A percentile compares a stretch with the other conserved stretches of the same genome.
Conservation (phyloP, 805 yeast genomes). For the Yarrowia deformans region DNA sequence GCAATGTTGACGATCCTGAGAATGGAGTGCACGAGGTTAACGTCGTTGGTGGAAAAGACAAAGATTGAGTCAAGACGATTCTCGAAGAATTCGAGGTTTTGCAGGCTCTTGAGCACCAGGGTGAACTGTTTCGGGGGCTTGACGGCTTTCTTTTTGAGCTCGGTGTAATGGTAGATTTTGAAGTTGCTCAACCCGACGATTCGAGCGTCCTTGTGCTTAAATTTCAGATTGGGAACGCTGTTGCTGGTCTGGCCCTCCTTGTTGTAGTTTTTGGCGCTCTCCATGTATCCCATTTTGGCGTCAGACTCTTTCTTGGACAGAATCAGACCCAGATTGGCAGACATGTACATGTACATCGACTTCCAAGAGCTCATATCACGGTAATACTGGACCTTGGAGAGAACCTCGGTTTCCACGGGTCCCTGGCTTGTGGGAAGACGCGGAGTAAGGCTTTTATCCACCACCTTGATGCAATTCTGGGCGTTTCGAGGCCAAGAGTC, state of each 20-base stretch:
- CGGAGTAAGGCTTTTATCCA: conserved; percentile 21
- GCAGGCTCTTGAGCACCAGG: conserved; percentile 20
- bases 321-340: conserved; percentile 21
- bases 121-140: conserved; percentile 38
- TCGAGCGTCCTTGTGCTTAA: conserved; percentile 33
- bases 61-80: conserved; percentile 26
- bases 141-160: conserved; percentile 5
- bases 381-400: conserved; percentile 23
- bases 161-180: conserved; percentile 11
- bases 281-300: conserved; percentile 27
- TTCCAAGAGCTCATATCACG: conserved; percentile 30
- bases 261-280: conserved; percentile 23
- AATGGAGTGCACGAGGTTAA: conserved; percentile 21
- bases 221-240: conserved; percentile 22
- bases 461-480: conserved; percentile 13
- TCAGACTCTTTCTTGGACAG: conserved; percentile 35
- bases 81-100: conserved; percentile 29
- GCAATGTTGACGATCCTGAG: conserved; percentile 22
- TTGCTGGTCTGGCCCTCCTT: not conserved
- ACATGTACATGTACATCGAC: conserved; percentile 21
- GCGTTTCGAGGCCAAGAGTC: conserved; percentile 34
- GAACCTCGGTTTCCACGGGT: conserved; percentile 31
- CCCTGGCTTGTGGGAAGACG: conserved; percentile 1
- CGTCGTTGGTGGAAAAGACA: conserved; percentile 28
- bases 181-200: conserved; percentile 13